A percentile compares a stretch with the other conserved stretches of the same genome.
Conservation (phyloP, 1,284 basidiomycete genomes). For the Irpex rosettiformis region DNA sequence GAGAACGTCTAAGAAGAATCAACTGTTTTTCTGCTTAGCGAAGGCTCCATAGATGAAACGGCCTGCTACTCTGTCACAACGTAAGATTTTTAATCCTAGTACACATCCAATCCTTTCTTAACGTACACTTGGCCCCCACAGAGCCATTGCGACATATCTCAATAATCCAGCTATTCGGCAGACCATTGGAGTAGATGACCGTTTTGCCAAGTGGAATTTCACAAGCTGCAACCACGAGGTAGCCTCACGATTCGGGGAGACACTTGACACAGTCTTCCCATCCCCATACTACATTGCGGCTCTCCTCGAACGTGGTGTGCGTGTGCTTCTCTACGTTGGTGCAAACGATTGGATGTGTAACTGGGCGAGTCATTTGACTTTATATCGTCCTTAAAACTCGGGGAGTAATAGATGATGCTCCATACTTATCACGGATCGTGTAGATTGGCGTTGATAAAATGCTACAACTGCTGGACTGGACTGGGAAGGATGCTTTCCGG, state of each 20-base stretch:
- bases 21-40: background rate
- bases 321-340: constrained; percentile 74
- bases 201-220: constrained; percentile 39
- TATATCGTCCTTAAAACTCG: background rate
- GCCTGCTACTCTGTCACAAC: background rate
- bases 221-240: constrained; percentile 43
- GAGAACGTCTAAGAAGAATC: background rate
- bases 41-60: background rate
- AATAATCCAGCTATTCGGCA: constrained; percentile 47
- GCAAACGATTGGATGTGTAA: constrained; percentile 75
- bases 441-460: constrained; percentile 56
- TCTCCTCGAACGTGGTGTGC: constrained; percentile 72
- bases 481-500: constrained; percentile 44
- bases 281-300: constrained; percentile 58
- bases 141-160: constrained; percentile 52
- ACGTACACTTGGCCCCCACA: constrained; percentile 18
- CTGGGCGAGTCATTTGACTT: constrained; percentile 39
- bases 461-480: constrained; percentile 58
- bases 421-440: background rate
- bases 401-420: background rate
- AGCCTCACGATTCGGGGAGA: constrained; percentile 33
- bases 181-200: constrained; percentile 54
- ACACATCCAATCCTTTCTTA: background rate
- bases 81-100: background rate
- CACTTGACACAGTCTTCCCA: constrained; percentile 40